Evolutionary conservation across 306 rosid species (phyloP).

Genomic region (Cicer judaicum): DNA sequence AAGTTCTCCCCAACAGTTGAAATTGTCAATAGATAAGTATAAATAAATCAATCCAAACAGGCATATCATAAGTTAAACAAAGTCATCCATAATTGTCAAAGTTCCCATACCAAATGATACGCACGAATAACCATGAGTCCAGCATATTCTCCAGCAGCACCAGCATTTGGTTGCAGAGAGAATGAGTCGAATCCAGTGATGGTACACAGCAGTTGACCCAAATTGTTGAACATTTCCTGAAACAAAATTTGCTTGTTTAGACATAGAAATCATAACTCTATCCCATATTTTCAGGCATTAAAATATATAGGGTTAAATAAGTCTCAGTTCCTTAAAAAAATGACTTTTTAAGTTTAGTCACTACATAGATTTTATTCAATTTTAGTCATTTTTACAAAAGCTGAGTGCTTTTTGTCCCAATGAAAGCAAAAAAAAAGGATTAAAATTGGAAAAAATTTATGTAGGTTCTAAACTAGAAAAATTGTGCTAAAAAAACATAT

Average conservation of each 20-base stretch:
- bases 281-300: constrained; percentile 31
- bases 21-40: too few relatives aligned
- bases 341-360: too few relatives aligned
- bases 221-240: constrained; percentile 92
- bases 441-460: too few relatives aligned
- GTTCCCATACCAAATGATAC: constrained; percentile 74
- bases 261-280: constrained; percentile 42
- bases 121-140: constrained; percentile 99
- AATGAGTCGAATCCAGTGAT: constrained; percentile 98
- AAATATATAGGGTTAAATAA: constrained; percentile 6
- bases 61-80: constrained; percentile 15
- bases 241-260: constrained; percentile 44
- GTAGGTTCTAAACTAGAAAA: too few relatives aligned
- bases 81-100: constrained; percentile 28
- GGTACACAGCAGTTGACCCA: constrained; percentile 84
- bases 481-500: too few relatives aligned
- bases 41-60: too few relatives aligned
- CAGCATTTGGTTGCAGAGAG: constrained; percentile 99
- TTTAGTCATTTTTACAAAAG: too few relatives aligned
- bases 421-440: too few relatives aligned
- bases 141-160: constrained; percentile 99
- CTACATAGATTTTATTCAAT: too few relatives aligned
- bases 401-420: too few relatives aligned
- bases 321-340: too few relatives aligned
- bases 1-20: too few relatives aligned